phyloP scores from a whole-genome alignment of 805 yeast genomes.

The Candida sphagnicola region DNA sequence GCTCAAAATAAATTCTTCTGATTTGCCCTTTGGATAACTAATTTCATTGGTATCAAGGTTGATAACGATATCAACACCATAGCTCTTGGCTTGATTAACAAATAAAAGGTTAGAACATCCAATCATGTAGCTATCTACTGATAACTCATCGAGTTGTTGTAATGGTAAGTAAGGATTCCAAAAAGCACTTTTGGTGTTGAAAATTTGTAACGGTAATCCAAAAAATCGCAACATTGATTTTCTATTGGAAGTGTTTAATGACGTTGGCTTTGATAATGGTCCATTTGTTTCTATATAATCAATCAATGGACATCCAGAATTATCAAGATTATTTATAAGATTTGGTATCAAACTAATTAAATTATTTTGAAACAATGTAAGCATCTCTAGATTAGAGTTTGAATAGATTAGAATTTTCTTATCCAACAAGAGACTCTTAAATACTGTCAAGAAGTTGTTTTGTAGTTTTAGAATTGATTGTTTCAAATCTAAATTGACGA shows the following conservation, averaged over 20 bases:
- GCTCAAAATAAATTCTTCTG: constrained; percentile 29
- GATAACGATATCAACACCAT: constrained; percentile 66
- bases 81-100: constrained; percentile 54
- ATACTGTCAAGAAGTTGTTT: constrained; percentile 55
- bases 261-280: constrained; percentile 52
- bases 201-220: constrained; percentile 84
- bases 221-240: constrained; percentile 71
- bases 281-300: constrained; percentile 48
- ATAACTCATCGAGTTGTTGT: constrained; percentile 80
- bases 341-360: constrained; percentile 82
- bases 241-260: constrained; percentile 75
- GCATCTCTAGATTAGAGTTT: constrained; percentile 64
- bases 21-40: constrained; percentile 37
- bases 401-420: constrained; percentile 73
- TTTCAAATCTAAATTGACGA: constrained; percentile 68
- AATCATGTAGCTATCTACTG: constrained; percentile 61
- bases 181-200: constrained; percentile 75
- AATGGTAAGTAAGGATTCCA: constrained; percentile 93
- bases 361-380: constrained; percentile 82
- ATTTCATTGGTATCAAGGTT: constrained; percentile 59
- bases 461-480: constrained; percentile 58
- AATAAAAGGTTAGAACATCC: constrained; percentile 88
- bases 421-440: constrained; percentile 78
- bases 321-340: constrained; percentile 64
- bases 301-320: constrained; percentile 75